phyloP scores from a whole-genome alignment of 2,329 filamentous ascomycete species.

The Talaromyces rugulosus region DNA sequence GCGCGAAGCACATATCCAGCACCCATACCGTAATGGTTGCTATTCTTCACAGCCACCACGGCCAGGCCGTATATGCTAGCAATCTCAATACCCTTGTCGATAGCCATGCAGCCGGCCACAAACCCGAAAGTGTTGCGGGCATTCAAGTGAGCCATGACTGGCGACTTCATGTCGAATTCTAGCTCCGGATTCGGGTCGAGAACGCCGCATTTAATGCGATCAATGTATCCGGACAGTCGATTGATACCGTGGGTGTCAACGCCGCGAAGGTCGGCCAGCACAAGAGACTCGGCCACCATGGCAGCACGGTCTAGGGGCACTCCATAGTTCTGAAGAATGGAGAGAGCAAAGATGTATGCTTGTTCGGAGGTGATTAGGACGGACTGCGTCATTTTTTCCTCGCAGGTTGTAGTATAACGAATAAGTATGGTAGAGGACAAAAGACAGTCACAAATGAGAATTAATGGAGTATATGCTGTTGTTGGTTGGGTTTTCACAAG shows the following conservation, averaged over 20 bases:
- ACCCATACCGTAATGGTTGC: constrained; percentile 26
- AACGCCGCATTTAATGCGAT: constrained; percentile 18
- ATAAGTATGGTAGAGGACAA: not conserved
- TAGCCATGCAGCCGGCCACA: constrained; percentile 20
- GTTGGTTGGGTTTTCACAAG: not conserved
- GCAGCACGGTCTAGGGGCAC: constrained; percentile 1
- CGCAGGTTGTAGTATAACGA: not conserved
- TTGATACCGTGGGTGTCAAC: constrained; percentile 25
- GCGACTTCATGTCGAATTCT: constrained; percentile 19
- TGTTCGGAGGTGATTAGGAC: not conserved
- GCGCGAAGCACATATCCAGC: constrained; percentile 22
- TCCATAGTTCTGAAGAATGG: not conserved
- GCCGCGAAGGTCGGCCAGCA: constrained; percentile 22
- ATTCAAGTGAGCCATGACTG: constrained; percentile 24
- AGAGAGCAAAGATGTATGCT: not conserved
- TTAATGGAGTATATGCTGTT: not conserved
- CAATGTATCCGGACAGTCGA: constrained; percentile 20
- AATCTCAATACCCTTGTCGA: constrained; percentile 17
- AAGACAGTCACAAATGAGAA: not conserved
- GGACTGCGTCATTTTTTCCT: not conserved
- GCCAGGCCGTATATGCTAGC: constrained; percentile 20
- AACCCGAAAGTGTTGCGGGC: constrained; percentile 27
- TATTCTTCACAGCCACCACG: constrained; percentile 19
- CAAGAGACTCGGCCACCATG: constrained; percentile 17
- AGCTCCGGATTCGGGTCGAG: constrained; percentile 17